Conservation (phyloP, 192 early-diverging fungal genomes). For the Backusella circina region DNA sequence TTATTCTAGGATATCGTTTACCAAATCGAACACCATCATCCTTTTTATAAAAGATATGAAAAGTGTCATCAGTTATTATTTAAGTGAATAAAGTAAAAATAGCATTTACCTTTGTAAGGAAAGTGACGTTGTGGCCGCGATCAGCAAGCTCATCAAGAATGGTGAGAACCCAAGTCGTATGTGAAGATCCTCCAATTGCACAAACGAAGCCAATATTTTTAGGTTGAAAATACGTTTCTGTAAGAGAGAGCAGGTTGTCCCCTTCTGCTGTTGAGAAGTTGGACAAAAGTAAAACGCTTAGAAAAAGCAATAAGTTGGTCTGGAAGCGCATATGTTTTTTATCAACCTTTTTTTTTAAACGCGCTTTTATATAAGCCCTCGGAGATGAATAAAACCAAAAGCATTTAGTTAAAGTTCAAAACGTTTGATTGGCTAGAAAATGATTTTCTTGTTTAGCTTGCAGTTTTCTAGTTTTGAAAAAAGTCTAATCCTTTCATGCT, state of each 20-base stretch:
- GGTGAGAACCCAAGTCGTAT: slow-evolving; percentile 19
- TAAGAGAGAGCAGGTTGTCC: not conserved
- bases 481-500: no score
- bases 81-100: not conserved
- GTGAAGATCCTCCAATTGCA: slow-evolving; percentile 20
- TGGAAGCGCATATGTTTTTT: not conserved
- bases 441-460: not conserved
- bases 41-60: not conserved
- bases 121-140: slow-evolving; percentile 14
- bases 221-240: not conserved
- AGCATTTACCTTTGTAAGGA: slow-evolving; percentile 3
- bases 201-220: slow-evolving; percentile 3
- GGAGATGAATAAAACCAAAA: not conserved
- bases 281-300: not conserved
- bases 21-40: not conserved
- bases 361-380: not conserved
- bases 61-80: not conserved
- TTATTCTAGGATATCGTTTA: not conserved
- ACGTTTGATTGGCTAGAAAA: not conserved
- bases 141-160: slow-evolving; percentile 9
- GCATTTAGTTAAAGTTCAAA: not conserved
- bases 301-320: not conserved
- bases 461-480: not conserved
- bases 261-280: not conserved
- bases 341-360: not conserved